Conservation (phyloP, 495 filamentous ascomycete genomes). For the Aspergillus carlsbadensis region DNA sequence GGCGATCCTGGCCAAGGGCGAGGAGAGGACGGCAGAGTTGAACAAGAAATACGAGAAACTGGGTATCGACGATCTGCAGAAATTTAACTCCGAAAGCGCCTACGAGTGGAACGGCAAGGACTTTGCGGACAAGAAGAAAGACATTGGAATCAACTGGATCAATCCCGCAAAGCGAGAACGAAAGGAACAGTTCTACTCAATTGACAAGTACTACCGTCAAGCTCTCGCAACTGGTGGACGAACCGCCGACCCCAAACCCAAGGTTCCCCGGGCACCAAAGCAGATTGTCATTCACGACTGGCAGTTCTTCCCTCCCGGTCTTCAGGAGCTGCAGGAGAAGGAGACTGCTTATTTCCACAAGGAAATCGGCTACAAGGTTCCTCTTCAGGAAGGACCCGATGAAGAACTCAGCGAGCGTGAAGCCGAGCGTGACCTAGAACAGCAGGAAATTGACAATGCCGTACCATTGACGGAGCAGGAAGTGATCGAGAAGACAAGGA, state of each 20-base stretch:
- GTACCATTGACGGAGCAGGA: constrained; percentile 88
- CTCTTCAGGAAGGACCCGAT: constrained; percentile 78
- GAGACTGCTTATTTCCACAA: constrained; percentile 96
- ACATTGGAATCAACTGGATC: constrained; percentile 95
- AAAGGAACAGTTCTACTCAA: constrained; percentile 96
- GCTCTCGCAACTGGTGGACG: constrained; percentile 83
- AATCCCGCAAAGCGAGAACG: constrained; percentile 98
- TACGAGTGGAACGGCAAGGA: constrained; percentile 99
- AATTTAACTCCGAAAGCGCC: constrained; percentile 93
- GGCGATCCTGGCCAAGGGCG: constrained; percentile 78
- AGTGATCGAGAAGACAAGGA: constrained; percentile 71
- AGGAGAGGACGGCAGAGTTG: constrained; percentile 83
- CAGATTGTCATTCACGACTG: constrained; percentile 92
- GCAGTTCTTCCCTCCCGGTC: constrained; percentile 85
- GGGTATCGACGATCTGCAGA: constrained; percentile 97
- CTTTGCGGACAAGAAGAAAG: constrained; percentile 87
- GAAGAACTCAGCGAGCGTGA: constrained; percentile 80
- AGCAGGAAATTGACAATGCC: constrained; percentile 89
- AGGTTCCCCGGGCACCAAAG: constrained; percentile 93
- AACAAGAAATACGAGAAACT: constrained; percentile 95
- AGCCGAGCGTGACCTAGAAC: constrained; percentile 83
- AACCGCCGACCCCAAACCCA: constrained; percentile 85
- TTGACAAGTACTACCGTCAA: constrained; percentile 97
- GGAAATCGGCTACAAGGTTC: constrained; percentile 90
- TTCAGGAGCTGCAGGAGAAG: constrained; percentile 88